These are phyloP conservation scores for Dictyostelium citrinum DNA, from an alignment of 78 protist genomes.

Conservation along the genomic window DNA sequence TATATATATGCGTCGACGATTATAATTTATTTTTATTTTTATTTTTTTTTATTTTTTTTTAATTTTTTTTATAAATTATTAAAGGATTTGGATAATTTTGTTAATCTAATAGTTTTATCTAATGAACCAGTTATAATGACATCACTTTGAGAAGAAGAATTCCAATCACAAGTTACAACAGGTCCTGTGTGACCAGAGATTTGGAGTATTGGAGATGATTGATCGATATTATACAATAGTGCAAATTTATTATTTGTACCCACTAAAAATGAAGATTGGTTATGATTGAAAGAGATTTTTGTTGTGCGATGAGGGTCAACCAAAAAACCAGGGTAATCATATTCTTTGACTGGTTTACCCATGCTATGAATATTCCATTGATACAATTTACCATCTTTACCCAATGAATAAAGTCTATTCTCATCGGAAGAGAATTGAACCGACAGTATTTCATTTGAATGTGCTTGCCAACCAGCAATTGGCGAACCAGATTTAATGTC, in stretches of 20 bases:
- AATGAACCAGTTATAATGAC: conserved; percentile 40
- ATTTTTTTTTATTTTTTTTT: neutral
- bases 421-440: conserved; percentile 46
- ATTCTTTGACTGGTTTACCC: conserved; percentile 61
- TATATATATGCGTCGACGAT: neutral
- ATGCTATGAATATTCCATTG: conserved; percentile 64
- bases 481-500: neutral
- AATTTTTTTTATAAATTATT: neutral
- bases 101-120: conserved; percentile 49
- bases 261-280: conserved; percentile 35
- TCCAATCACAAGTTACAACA: conserved; percentile 55
- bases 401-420: conserved; percentile 42
- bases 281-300: conserved; percentile 45
- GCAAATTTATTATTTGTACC: conserved; percentile 61
- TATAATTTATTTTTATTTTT: neutral
- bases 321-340: conserved; percentile 72
- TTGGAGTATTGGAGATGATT: conserved; percentile 14
- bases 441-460: conserved; percentile 21
- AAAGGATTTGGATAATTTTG: conserved; percentile 12
- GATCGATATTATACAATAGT: conserved; percentile 40
- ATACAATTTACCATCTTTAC: conserved; percentile 37
- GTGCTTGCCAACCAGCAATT: conserved; percentile 73
- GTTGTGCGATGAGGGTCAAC: conserved; percentile 54
- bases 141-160: conserved; percentile 14
- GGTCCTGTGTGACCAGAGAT: conserved; percentile 61